Percentiles rank a stretch among this genome's conserved stretches.
These are phyloP conservation scores for Truncatella angustata DNA, from an alignment of 2,329 filamentous ascomycete species.

Conservation along the genomic window DNA sequence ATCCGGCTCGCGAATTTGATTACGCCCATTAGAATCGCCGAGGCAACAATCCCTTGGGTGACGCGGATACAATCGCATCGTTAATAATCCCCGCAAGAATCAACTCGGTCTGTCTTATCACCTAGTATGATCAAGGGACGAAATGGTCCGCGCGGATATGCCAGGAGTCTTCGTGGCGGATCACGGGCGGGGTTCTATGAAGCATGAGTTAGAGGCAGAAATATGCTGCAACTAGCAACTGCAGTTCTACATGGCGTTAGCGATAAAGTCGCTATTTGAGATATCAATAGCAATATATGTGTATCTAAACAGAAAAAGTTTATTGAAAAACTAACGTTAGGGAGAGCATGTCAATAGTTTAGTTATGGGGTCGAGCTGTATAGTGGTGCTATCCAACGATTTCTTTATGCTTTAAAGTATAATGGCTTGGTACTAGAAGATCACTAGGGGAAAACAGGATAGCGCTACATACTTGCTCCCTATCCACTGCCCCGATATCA, in stretches of 20 bases:
- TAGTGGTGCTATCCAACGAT: not conserved
- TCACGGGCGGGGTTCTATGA: not conserved
- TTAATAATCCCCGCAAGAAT: not conserved
- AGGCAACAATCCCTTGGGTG: not conserved
- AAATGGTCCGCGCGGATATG: not conserved
- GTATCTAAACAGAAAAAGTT: not conserved
- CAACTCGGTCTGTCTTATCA: conserved; percentile 1
- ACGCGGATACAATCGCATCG: conserved; percentile 3
- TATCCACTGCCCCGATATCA: no score
- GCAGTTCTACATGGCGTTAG: conserved; percentile 1
- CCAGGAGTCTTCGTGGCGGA: not conserved
- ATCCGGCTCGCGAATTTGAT: conserved; percentile 1
- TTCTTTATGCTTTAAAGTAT: no score
- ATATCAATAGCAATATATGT: not conserved
- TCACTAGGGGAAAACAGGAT: no score
- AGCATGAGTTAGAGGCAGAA: not conserved
- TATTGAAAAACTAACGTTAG: not conserved
- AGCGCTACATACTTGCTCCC: no score
- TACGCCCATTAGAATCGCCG: not conserved
- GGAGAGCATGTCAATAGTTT: not conserved
- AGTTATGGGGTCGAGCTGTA: not conserved
- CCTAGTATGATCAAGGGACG: not conserved
- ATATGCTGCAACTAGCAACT: not conserved
- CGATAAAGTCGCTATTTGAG: not conserved
- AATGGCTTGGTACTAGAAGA: no score